Percentiles rank a stretch among this genome's conserved stretches.
phyloP scores from a whole-genome alignment of 441 rosid species.

The Omphalea diandra region DNA sequence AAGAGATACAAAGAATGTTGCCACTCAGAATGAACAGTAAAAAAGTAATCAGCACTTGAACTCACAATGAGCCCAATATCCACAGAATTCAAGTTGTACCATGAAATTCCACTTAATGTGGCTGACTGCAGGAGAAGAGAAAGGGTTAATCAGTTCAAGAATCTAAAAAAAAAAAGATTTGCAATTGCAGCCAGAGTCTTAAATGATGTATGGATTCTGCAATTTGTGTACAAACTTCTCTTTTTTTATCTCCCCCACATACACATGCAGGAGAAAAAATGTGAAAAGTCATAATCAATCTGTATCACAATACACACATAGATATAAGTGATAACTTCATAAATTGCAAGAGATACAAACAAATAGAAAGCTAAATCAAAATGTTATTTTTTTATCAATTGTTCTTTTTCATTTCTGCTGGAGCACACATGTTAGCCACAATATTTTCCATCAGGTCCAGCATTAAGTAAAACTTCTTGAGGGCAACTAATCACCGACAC shows the following conservation, averaged over 20 bases:
- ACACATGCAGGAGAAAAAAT: background rate
- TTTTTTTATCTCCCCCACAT: background rate
- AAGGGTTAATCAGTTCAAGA: conserved; percentile 20
- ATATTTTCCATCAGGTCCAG: background rate
- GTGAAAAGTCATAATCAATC: too few relatives aligned
- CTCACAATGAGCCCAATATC: conserved; percentile 93
- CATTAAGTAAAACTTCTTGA: background rate
- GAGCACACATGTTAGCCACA: too few relatives aligned
- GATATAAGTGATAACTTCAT: too few relatives aligned
- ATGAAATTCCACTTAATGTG: conserved; percentile 69
- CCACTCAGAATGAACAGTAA: background rate
- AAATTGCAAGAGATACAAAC: too few relatives aligned
- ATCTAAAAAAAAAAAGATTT: background rate
- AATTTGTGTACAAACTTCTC: background rate
- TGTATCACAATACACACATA: too few relatives aligned
- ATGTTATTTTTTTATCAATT: too few relatives aligned
- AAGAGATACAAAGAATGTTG: background rate
- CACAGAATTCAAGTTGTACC: conserved; percentile 83
- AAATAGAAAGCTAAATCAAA: too few relatives aligned
- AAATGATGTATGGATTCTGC: background rate
- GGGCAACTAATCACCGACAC: background rate
- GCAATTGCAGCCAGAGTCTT: background rate
- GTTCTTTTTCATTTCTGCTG: too few relatives aligned
- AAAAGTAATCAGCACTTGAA: conserved; percentile 16
- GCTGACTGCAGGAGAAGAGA: conserved; percentile 61